Percentiles rank a stretch among this genome's conserved stretches.
phyloP scores from a whole-genome alignment of 2,329 filamentous ascomycete genomes.

The Hypoxylon sp. region DNA sequence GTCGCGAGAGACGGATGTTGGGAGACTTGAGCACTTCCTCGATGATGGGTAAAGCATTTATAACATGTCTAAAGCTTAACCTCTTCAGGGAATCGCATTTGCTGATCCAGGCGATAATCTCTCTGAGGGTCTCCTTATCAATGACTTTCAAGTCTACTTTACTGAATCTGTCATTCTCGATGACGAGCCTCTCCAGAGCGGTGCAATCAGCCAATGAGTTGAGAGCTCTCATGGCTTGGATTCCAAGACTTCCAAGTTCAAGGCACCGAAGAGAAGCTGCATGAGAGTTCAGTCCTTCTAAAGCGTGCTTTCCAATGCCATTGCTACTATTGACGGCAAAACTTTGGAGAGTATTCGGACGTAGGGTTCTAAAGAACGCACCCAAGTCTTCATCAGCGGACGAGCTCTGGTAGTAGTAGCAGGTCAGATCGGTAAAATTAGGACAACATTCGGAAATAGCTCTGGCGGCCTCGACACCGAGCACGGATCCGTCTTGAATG shows the following conservation, averaged over 20 bases:
- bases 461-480: constrained; percentile 68
- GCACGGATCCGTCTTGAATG: constrained; percentile 72
- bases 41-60: constrained; percentile 58
- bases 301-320: constrained; percentile 67
- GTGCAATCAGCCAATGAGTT: constrained; percentile 54
- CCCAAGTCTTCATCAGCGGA: constrained; percentile 72
- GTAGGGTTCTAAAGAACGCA: constrained; percentile 70
- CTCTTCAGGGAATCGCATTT: constrained; percentile 49
- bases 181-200: constrained; percentile 54
- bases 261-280: constrained; percentile 56
- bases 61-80: constrained; percentile 61
- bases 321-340: constrained; percentile 72
- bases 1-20: constrained; percentile 46
- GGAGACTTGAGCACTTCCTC: constrained; percentile 47
- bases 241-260: constrained; percentile 52
- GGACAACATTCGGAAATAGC: constrained; percentile 72
- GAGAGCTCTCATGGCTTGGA: constrained; percentile 51
- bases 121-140: constrained; percentile 47
- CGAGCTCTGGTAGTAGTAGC: constrained; percentile 62
- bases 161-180: constrained; percentile 51
- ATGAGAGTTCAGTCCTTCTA: constrained; percentile 66
- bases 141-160: constrained; percentile 43
- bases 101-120: constrained; percentile 53
- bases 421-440: constrained; percentile 71
- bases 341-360: constrained; percentile 68